Conservation (phyloP, 805 yeast genomes). For the Kregervanrija delftensis region DNA sequence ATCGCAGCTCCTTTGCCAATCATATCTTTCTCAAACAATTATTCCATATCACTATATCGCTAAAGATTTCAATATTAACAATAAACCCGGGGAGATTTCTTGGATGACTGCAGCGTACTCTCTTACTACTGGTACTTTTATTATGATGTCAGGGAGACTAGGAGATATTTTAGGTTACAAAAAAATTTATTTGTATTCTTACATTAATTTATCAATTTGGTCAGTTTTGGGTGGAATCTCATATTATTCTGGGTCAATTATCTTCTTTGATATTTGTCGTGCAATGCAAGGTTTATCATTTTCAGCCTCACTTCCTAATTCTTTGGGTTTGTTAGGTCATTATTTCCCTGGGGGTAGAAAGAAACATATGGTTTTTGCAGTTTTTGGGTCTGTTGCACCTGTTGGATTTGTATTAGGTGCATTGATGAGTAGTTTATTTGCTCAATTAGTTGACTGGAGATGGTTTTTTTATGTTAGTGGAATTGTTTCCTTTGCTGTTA, state of each 20-base stretch:
- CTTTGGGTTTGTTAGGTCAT: constrained; percentile 48
- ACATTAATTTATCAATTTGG: constrained; percentile 51
- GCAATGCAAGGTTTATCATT: constrained; percentile 63
- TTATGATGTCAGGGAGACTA: constrained; percentile 57
- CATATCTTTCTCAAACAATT: constrained; percentile 27
- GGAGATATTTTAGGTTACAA: constrained; percentile 71
- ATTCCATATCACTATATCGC: constrained; percentile 26
- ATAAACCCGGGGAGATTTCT: constrained; percentile 30
- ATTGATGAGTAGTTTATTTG: constrained; percentile 41
- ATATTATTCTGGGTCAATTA: constrained; percentile 39
- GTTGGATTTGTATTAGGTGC: constrained; percentile 54
- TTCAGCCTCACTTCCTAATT: constrained; percentile 53
- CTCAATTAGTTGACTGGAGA: constrained; percentile 48
- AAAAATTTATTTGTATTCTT: constrained; percentile 46
- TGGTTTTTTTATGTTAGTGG: constrained; percentile 50
- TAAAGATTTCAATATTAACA: constrained; percentile 20
- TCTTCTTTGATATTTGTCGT: constrained; percentile 46
- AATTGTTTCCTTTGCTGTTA: constrained; percentile 31
- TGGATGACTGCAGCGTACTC: constrained; percentile 75
- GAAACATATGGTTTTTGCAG: constrained; percentile 48
- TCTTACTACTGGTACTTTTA: constrained; percentile 66
- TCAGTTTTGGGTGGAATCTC: constrained; percentile 54
- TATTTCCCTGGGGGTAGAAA: constrained; percentile 39
- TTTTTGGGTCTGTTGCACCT: constrained; percentile 59
- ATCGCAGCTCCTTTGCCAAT: constrained; percentile 34